phyloP scores from a whole-genome alignment of 345 rosid species.

The Raphanus sativus region DNA sequence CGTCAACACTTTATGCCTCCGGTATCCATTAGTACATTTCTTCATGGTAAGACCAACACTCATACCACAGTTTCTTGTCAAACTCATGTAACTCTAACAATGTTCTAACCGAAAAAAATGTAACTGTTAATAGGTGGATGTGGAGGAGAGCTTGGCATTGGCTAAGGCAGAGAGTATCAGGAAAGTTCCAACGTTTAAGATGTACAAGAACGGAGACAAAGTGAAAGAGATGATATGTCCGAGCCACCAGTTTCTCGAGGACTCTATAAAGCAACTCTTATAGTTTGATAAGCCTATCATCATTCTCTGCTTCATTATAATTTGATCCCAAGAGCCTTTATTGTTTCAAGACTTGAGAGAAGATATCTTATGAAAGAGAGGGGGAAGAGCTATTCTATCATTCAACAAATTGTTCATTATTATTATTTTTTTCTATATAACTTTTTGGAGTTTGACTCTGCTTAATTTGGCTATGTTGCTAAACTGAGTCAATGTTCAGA shows the following conservation, averaged over 20 bases:
- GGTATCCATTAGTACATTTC: conserved; percentile 41
- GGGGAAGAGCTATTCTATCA: conserved; percentile 30
- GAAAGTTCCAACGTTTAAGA: conserved; percentile 72
- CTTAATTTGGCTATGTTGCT: background rate
- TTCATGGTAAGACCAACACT: conserved; percentile 24
- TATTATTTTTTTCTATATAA: background rate
- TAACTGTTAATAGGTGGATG: conserved; percentile 54
- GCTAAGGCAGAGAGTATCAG: conserved; percentile 67
- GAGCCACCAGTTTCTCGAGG: conserved; percentile 65
- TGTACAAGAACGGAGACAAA: conserved; percentile 67
- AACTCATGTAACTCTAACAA: conserved; percentile 22
- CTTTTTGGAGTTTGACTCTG: conserved; percentile 17
- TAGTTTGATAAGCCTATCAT: conserved; percentile 31
- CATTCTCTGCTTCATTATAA: conserved; percentile 17
- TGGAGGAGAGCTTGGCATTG: conserved; percentile 56
- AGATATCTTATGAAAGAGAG: conserved; percentile 26
- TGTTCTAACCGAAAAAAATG: conserved; percentile 7
- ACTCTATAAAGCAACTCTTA: conserved; percentile 60
- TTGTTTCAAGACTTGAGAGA: conserved; percentile 16
- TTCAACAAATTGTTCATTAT: conserved; percentile 34
- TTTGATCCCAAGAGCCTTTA: conserved; percentile 12
- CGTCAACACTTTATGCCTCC: conserved; percentile 39
- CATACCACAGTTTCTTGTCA: background rate
- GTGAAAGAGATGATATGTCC: conserved; percentile 83
- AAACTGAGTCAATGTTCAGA: conserved; percentile 20